Evolutionary conservation across 2,329 filamentous ascomycete genomes (phyloP).

Genomic region (Stachybotrys elegans): DNA sequence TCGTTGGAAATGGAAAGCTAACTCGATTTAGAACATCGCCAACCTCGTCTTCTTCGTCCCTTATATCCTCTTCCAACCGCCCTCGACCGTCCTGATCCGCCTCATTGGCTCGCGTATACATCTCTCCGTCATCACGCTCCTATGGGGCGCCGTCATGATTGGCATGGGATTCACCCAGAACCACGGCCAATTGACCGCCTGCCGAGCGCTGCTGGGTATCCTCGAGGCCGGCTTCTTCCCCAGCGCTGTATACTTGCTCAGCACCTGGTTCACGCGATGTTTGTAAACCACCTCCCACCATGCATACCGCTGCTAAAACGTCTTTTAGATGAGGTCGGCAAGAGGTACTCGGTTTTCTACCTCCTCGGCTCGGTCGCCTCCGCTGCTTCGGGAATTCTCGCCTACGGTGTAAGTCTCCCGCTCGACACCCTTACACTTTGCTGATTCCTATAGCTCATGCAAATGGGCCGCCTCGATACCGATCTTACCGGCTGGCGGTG

Average conservation of each 20-base stretch:
- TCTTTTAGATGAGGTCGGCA: constrained; percentile 57
- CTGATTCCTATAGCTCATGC: constrained; percentile 44
- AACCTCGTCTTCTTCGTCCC: constrained; percentile 71
- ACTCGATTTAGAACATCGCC: constrained; percentile 48
- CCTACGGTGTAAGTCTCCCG: constrained; percentile 53
- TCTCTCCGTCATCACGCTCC: constrained; percentile 46
- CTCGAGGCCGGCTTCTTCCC: constrained; percentile 71
- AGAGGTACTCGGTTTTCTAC: constrained; percentile 65
- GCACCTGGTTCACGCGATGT: constrained; percentile 68
- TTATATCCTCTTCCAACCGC: constrained; percentile 67
- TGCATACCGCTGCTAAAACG: background rate
- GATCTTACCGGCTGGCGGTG: constrained; percentile 58
- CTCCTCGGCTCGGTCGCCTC: constrained; percentile 62
- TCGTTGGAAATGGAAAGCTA: no score
- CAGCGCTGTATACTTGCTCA: constrained; percentile 65
- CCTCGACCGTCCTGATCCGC: constrained; percentile 63
- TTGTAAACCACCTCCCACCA: constrained; percentile 21
- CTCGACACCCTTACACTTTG: background rate
- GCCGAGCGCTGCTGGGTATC: constrained; percentile 56
- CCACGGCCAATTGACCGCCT: constrained; percentile 46
- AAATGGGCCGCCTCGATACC: constrained; percentile 53
- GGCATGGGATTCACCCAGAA: constrained; percentile 58
- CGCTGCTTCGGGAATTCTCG: constrained; percentile 63
- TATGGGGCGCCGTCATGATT: constrained; percentile 59
- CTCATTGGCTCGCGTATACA: constrained; percentile 59